Conservation (phyloP, 192 early-diverging fungal genomes). For the Allomyces javanicus region DNA sequence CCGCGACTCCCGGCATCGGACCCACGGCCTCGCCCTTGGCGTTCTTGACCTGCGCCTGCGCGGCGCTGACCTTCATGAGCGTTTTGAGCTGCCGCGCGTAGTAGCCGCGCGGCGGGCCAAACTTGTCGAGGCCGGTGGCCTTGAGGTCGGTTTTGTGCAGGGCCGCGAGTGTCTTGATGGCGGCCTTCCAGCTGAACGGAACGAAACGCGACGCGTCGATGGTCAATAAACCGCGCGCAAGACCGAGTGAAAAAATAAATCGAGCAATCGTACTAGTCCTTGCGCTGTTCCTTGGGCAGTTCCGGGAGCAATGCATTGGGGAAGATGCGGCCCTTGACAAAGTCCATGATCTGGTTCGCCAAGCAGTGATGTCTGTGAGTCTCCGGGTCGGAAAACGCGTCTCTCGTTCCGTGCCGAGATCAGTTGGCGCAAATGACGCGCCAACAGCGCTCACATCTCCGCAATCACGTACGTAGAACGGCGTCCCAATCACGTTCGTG, state of each 20-base stretch:
- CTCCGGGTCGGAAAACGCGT: no score
- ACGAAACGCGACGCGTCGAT: slow-evolving; percentile 1
- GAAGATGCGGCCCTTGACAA: slow-evolving; percentile 75
- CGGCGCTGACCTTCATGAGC: slow-evolving; percentile 34
- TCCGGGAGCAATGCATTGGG: slow-evolving; percentile 34
- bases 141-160: slow-evolving; percentile 54
- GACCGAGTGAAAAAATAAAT: not conserved
- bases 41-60: slow-evolving; percentile 49
- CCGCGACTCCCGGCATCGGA: slow-evolving; percentile 39
- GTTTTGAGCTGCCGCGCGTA: slow-evolving; percentile 70
- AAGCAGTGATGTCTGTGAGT: no score
- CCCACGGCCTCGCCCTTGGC: slow-evolving; percentile 32
- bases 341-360: slow-evolving; percentile 55
- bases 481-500: slow-evolving; percentile 58
- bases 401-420: no score
- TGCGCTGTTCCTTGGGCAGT: slow-evolving; percentile 29
- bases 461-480: slow-evolving; percentile 53
- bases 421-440: no score
- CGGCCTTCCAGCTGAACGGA: slow-evolving; percentile 35
- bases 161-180: slow-evolving; percentile 54
- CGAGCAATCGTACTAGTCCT: slow-evolving; percentile 19
- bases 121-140: slow-evolving; percentile 43
- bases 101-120: slow-evolving; percentile 47
- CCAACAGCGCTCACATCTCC: no score
- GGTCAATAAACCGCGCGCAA: not conserved